These are phyloP conservation scores for Saussurea involucrata DNA, from an alignment of 129 eudicot genomes.

Conservation along the genomic window DNA sequence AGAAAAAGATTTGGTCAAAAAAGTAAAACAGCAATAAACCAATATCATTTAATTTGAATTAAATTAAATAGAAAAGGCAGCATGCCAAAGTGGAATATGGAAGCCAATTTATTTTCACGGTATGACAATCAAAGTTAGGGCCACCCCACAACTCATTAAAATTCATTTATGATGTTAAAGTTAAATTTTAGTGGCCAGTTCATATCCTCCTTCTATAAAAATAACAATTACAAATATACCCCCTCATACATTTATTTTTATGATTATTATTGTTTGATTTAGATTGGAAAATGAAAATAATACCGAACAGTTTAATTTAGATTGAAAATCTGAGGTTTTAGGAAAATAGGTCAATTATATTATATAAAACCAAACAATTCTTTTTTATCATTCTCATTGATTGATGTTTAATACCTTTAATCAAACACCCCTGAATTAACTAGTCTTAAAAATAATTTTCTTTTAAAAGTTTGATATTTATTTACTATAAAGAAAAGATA, in stretches of 20 bases:
- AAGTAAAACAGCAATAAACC: neutral
- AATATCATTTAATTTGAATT: conserved; percentile 1
- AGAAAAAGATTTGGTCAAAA: conserved; percentile 1
- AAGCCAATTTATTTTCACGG: conserved; percentile 3
- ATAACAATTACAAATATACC: neutral
- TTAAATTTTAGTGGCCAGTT: neutral
- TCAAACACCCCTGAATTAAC: too few relatives aligned
- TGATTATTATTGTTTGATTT: neutral
- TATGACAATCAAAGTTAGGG: conserved; percentile 20
- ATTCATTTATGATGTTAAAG: neutral
- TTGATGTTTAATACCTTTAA: too few relatives aligned
- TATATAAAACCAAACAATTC: too few relatives aligned
- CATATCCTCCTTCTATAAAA: neutral
- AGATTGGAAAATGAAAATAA: too few relatives aligned
- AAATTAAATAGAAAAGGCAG: neutral
- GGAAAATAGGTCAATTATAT: too few relatives aligned
- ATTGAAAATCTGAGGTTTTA: too few relatives aligned
- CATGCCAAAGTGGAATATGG: conserved; percentile 20
- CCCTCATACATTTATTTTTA: neutral
- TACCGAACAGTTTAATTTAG: too few relatives aligned
- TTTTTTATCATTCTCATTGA: too few relatives aligned
- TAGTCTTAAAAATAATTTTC: too few relatives aligned
- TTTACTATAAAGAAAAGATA: neutral
- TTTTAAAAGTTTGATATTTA: neutral
- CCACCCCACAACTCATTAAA: conserved; percentile 14